Evolutionary conservation across 768 basidiomycete species (phyloP).

Genomic region (Suillus spraguei): DNA sequence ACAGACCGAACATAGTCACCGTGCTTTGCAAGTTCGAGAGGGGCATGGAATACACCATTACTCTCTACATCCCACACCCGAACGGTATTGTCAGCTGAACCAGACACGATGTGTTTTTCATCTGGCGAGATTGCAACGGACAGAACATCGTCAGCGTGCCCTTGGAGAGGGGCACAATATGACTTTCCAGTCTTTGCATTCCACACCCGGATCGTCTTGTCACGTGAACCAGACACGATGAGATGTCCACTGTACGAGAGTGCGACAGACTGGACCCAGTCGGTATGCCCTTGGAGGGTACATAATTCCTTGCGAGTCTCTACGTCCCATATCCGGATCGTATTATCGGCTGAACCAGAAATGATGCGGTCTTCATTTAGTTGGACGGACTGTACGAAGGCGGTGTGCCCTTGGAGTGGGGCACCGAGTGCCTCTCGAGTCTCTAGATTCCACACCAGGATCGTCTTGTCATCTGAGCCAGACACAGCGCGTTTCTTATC

Average conservation of each 20-base stretch:
- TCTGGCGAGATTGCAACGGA: background rate
- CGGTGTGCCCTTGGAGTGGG: background rate
- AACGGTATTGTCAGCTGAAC: background rate
- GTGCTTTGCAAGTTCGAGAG: constrained; percentile 1
- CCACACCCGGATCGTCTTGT: constrained; percentile 8
- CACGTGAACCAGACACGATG: constrained; percentile 12
- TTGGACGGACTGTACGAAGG: background rate
- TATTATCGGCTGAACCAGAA: background rate
- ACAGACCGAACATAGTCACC: constrained; percentile 1
- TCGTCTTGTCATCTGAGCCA: constrained; percentile 9
- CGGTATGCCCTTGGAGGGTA: background rate
- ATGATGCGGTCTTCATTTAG: background rate
- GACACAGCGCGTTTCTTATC: constrained; percentile 1
- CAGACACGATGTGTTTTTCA: background rate
- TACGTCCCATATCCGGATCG: background rate
- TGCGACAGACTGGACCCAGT: constrained; percentile 1
- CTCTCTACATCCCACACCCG: constrained; percentile 5
- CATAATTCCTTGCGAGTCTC: background rate
- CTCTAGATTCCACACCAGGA: constrained; percentile 4
- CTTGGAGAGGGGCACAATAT: background rate
- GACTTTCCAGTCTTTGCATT: background rate
- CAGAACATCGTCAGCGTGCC: background rate
- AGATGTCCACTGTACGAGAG: constrained; percentile 2
- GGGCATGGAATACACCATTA: background rate
- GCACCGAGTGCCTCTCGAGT: background rate